Base-by-base conservation (phyloP, 129 eudicot genomes). In the Pittosporum tobira region DNA sequence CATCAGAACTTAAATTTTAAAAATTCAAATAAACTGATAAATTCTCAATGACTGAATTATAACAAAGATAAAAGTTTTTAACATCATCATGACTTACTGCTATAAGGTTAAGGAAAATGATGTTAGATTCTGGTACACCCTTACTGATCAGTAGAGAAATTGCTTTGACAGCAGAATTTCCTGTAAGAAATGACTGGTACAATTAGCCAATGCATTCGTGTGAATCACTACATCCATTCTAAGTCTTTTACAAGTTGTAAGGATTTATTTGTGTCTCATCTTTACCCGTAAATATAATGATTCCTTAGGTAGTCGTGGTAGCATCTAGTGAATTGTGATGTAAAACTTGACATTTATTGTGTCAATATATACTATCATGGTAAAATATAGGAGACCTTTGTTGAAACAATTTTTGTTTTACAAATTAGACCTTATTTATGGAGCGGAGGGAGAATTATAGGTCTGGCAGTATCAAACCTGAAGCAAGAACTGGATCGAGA, bases 401-500 rank as follows among this genome's bases (percentile, higher is more conserved):
- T n/a, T n/a, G n/a, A n/a, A n/a, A n/a, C n/a, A n/a, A n/a, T n/a
- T n/a, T n/a, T n/a, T n/a, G n/a, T n/a, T n/a, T n/a, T n/a, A n/a
- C n/a, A n/a, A n/a, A n/a, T n/a, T n/a, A n/a, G n/a, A n/a, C n/a
- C n/a, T n/a, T n/a, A n/a, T n/a, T n/a, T n/a, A n/a, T n/a, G n/a
- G n/a, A n/a, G n/a, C n/a, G n/a, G n/a, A n/a, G n/a, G n/a, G n/a
- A n/a, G n/a, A n/a, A 19, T 31, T 30, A 10, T 56, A 56, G 13
- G n/a, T 31, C 43, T 9, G 22, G 3, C 34, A 49, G 42, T 62
- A 58, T 57, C 65, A 51, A 69, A 85, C 96, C 96, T 67, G 97
- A 66, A 66, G 94, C 97, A 48, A 89, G 97, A 65, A 89, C 81
- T 24, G 97, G 97, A 64, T 89, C 97, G 6, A 89, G 97, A 69